A percentile compares a stretch with the other conserved stretches of the same genome.
phyloP scores from a whole-genome alignment of 2,329 filamentous ascomycete genomes.

The Verticillium nonalfalfae region DNA sequence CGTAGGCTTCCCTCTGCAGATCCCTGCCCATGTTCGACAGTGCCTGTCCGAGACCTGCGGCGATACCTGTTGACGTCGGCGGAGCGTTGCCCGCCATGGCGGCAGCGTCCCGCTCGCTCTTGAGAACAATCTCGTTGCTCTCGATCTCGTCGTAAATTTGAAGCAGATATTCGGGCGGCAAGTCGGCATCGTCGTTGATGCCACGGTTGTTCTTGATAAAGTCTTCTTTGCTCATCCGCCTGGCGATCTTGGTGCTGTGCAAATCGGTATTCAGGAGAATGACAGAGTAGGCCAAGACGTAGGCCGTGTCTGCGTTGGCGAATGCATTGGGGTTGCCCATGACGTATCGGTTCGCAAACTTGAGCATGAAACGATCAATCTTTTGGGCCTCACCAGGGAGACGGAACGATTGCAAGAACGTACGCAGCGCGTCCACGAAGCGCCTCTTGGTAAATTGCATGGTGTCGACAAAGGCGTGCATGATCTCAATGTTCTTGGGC shows the following conservation, averaged over 20 bases:
- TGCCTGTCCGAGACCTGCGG: constrained; percentile 79
- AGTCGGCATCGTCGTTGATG: constrained; percentile 92
- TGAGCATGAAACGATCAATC: constrained; percentile 98
- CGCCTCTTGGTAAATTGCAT: constrained; percentile 92
- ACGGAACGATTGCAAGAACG: constrained; percentile 91
- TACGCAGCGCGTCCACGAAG: constrained; percentile 86
- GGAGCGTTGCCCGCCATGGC: constrained; percentile 65
- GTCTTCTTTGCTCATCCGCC: constrained; percentile 90
- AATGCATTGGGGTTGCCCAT: constrained; percentile 95
- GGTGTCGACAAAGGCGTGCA: constrained; percentile 94
- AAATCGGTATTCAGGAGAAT: constrained; percentile 95
- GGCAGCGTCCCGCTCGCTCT: constrained; percentile 84
- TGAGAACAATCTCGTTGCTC: constrained; percentile 86
- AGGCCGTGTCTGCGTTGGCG: constrained; percentile 95
- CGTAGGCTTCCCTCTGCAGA: constrained; percentile 84
- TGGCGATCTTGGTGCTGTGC: constrained; percentile 78
- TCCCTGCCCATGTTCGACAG: constrained; percentile 89
- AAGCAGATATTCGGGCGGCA: constrained; percentile 86
- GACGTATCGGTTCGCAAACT: constrained; percentile 95
- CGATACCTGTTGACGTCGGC: constrained; percentile 61
- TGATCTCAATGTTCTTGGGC: constrained; percentile 71
- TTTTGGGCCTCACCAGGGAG: constrained; percentile 95
- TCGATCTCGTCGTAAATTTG: constrained; percentile 90
- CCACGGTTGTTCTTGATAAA: constrained; percentile 99
- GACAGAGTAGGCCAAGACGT: constrained; percentile 92